Percentiles rank a stretch among this genome's conserved stretches.
phyloP scores from a whole-genome alignment of 176 grass and related monocot genomes.

The Eleusine coracana region DNA sequence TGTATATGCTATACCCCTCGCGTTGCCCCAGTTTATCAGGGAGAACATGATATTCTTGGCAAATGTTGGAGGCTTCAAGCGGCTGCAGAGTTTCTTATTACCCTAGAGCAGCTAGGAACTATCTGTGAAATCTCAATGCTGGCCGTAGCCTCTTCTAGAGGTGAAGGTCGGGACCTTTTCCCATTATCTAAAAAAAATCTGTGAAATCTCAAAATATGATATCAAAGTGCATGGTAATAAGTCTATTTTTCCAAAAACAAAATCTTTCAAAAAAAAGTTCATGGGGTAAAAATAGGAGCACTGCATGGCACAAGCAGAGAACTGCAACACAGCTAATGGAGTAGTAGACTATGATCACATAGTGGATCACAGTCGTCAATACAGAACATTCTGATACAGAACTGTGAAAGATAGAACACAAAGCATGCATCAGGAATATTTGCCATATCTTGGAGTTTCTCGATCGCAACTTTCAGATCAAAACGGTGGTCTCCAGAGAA shows the following conservation, averaged over 20 bases:
- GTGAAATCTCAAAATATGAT: background rate
- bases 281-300: background rate
- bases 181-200: no score
- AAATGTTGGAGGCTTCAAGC: no score
- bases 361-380: background rate
- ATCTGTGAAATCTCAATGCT: no score
- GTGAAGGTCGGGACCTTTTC: no score
- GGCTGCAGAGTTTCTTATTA: background rate
- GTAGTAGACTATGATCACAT: background rate
- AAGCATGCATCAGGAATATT: background rate
- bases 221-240: background rate
- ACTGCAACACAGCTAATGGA: background rate
- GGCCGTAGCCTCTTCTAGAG: no score
- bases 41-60: no score
- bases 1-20: no score
- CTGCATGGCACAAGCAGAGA: background rate
- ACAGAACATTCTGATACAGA: background rate
- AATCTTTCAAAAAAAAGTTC: background rate
- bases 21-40: no score
- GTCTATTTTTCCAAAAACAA: no score
- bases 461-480: background rate
- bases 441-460: constrained; percentile 1
- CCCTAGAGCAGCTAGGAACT: background rate
- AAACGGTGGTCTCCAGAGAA: background rate
- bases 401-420: background rate